Evolutionary conservation across 2,329 filamentous ascomycete species (phyloP).

Genomic region (Diaporthe destruens): DNA sequence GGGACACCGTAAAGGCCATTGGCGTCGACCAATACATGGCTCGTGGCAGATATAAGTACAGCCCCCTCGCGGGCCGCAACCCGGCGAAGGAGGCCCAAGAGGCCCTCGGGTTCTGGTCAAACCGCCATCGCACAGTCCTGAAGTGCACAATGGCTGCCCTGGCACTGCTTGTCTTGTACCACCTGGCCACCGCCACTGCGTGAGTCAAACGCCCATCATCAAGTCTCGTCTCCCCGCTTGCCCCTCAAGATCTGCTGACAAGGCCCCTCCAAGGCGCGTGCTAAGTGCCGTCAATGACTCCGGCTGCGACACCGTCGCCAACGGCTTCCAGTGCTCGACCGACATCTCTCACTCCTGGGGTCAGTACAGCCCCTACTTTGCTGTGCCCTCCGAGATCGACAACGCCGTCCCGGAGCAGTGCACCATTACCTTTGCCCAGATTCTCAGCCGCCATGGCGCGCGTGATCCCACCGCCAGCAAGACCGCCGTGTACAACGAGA

Average conservation of each 20-base stretch:
- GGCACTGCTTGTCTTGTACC: constrained; percentile 43
- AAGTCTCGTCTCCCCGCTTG: not conserved
- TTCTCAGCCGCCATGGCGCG: constrained; percentile 87
- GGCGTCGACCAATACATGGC: constrained; percentile 28
- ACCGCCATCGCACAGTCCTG: constrained; percentile 43
- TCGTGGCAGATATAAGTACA: constrained; percentile 48
- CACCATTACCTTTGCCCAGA: constrained; percentile 81
- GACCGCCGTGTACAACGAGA: constrained; percentile 70
- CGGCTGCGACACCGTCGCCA: constrained; percentile 64
- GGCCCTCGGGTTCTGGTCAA: constrained; percentile 43
- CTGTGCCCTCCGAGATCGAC: constrained; percentile 76
- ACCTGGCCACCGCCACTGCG: constrained; percentile 46
- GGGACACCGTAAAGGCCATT: constrained; percentile 40
- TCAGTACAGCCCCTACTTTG: constrained; percentile 88
- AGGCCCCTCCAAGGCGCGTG: constrained; percentile 8
- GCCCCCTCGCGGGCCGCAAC: constrained; percentile 42
- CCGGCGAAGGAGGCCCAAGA: constrained; percentile 40
- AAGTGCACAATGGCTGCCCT: constrained; percentile 44
- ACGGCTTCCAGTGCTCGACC: constrained; percentile 73
- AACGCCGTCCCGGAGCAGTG: constrained; percentile 74
- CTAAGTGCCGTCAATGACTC: constrained; percentile 38
- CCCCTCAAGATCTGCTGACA: not conserved
- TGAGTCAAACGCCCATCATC: constrained; percentile 40
- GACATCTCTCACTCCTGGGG: constrained; percentile 80
- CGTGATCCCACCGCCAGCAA: constrained; percentile 82